Conservation (phyloP, 371 early-diverging fungal genomes). For the Scutellospora calospora region DNA sequence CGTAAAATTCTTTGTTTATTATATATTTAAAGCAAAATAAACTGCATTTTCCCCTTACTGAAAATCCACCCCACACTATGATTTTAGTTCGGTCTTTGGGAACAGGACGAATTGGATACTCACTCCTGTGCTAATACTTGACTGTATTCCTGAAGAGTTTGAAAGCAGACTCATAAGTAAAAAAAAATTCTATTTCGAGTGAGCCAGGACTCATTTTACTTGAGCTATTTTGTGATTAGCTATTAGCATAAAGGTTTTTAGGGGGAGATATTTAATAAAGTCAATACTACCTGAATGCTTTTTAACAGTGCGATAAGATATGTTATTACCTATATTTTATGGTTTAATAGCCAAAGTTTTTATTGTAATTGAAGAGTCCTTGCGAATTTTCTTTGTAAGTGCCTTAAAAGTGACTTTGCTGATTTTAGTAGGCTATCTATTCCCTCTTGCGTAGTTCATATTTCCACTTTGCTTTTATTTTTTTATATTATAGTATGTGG, state of each 20-base stretch:
- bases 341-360: not conserved
- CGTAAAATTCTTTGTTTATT: no score
- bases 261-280: not conserved
- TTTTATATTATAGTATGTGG: not conserved
- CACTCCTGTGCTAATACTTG: not conserved
- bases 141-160: not conserved
- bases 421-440: conserved; percentile 17
- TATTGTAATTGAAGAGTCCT: not conserved
- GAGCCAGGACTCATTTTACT: not conserved
- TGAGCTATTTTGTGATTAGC: not conserved
- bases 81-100: conserved; percentile 8
- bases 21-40: conserved; percentile 5
- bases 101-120: not conserved
- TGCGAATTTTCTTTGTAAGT: not conserved
- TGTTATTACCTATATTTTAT: not conserved
- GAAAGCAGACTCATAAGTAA: conserved; percentile 6
- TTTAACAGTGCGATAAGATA: conserved; percentile 6
- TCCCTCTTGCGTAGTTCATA: not conserved
- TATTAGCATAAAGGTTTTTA: not conserved
- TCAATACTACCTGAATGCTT: not conserved
- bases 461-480: conserved; percentile 5
- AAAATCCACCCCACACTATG: conserved; percentile 6
- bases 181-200: not conserved
- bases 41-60: not conserved
- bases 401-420: not conserved